A percentile compares a stretch with the other conserved stretches of the same genome.
Evolutionary conservation across 129 eudicot genomes (phyloP).

Genomic region (Silybum marianum): DNA sequence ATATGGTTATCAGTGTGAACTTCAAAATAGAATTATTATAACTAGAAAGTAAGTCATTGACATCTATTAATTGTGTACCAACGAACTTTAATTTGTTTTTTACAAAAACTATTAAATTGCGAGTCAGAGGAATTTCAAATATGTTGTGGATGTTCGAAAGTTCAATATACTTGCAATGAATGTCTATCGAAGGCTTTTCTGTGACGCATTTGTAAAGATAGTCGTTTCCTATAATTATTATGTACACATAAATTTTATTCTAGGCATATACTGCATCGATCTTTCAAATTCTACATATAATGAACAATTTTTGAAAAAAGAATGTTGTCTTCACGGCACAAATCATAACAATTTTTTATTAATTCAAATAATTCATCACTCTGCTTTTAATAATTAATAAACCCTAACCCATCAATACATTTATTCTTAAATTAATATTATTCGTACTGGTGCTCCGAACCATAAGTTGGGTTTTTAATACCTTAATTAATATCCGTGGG

Average conservation of each 20-base stretch:
- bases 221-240: not conserved
- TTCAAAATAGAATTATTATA: too few relatives aligned
- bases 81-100: not conserved
- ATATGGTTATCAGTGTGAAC: not conserved
- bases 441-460: not conserved
- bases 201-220: not conserved
- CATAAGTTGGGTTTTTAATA: too few relatives aligned
- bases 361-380: not conserved
- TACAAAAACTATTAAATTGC: not conserved
- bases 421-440: not conserved
- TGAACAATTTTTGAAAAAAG: not conserved
- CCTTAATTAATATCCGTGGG: too few relatives aligned
- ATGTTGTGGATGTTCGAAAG: not conserved
- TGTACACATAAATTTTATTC: not conserved
- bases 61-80: too few relatives aligned
- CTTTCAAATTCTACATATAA: not conserved
- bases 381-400: not conserved
- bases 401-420: not conserved
- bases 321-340: not conserved
- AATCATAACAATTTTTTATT: too few relatives aligned
- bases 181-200: not conserved
- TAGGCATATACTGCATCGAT: not conserved
- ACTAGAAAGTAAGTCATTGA: not conserved
- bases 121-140: not conserved
- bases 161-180: not conserved